Evolutionary conservation across 2,329 filamentous ascomycete species (phyloP).

Genomic region (Botryotinia globosa): DNA sequence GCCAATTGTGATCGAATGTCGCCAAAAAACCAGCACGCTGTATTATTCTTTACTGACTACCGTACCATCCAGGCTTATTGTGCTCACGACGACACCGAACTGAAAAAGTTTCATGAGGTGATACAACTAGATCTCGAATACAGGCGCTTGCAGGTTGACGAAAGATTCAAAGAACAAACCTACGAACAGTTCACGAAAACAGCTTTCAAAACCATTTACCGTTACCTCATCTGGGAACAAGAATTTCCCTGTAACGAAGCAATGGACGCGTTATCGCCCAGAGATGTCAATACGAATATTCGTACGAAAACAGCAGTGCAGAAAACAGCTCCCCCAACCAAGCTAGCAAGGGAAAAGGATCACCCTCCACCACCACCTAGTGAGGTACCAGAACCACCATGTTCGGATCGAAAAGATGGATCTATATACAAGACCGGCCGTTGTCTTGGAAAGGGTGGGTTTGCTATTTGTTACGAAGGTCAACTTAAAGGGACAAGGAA

Average conservation of each 20-base stretch:
- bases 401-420: slow-evolving; percentile 66
- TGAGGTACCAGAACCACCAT: slow-evolving; percentile 60
- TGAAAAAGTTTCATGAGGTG: slow-evolving; percentile 22
- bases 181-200: slow-evolving; percentile 27
- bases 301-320: slow-evolving; percentile 41
- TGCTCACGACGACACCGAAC: slow-evolving; percentile 29
- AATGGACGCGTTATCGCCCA: slow-evolving; percentile 62
- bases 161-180: slow-evolving; percentile 20
- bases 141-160: slow-evolving; percentile 6
- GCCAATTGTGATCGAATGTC: slow-evolving; percentile 25
- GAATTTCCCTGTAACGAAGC: slow-evolving; percentile 47
- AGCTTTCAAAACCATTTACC: slow-evolving; percentile 22
- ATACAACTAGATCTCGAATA: slow-evolving; percentile 21
- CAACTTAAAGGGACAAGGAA: slow-evolving; percentile 64
- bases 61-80: slow-evolving; percentile 35
- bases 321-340: slow-evolving; percentile 50
- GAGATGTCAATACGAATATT: slow-evolving; percentile 61
- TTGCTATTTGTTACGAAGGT: slow-evolving; percentile 77
- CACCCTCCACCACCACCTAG: slow-evolving; percentile 63
- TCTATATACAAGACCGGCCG: slow-evolving; percentile 71
- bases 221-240: slow-evolving; percentile 30
- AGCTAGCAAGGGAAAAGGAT: slow-evolving; percentile 56
- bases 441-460: slow-evolving; percentile 76
- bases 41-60: slow-evolving; percentile 37
- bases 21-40: slow-evolving; percentile 24